These are phyloP conservation scores for Arachnomyces sp. DNA, from an alignment of 2,329 filamentous ascomycete species.

Conservation along the genomic window DNA sequence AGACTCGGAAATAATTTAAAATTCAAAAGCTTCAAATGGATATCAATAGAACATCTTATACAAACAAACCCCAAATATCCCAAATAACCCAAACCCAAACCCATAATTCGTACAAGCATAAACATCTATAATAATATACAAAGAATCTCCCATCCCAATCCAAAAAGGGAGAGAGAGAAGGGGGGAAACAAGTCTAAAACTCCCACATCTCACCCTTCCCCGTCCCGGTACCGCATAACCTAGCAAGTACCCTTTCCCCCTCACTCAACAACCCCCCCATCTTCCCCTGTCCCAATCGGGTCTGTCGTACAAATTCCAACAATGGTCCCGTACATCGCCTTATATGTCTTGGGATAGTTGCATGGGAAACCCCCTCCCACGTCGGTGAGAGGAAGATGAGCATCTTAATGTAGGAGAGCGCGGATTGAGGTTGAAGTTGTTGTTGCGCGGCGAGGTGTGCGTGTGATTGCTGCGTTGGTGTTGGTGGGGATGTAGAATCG, in stretches of 20 bases:
- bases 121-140: too few relatives aligned
- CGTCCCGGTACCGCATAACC: slow-evolving; percentile 18
- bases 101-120: too few relatives aligned
- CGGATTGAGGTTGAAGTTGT: too few relatives aligned
- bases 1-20: too few relatives aligned
- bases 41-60: too few relatives aligned
- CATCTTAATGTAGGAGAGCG: too few relatives aligned
- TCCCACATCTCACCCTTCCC: slow-evolving; percentile 17
- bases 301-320: slow-evolving; percentile 22
- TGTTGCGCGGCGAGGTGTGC: too few relatives aligned
- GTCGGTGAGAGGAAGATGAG: slow-evolving; percentile 13
- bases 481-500: slow-evolving; percentile 12
- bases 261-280: slow-evolving; percentile 29
- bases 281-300: slow-evolving; percentile 16
- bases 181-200: slow-evolving; percentile 14
- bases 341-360: slow-evolving; percentile 11
- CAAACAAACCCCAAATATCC: too few relatives aligned
- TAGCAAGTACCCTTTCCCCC: slow-evolving; percentile 23
- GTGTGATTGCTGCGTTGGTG: slow-evolving; percentile 4
- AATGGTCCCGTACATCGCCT: slow-evolving; percentile 20
- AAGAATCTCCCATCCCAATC: too few relatives aligned
- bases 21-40: too few relatives aligned
- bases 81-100: too few relatives aligned
- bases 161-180: too few relatives aligned
- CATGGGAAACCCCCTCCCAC: slow-evolving; percentile 12